phyloP scores from a whole-genome alignment of 306 rosid genomes.

The Vachellia pachyceras region DNA sequence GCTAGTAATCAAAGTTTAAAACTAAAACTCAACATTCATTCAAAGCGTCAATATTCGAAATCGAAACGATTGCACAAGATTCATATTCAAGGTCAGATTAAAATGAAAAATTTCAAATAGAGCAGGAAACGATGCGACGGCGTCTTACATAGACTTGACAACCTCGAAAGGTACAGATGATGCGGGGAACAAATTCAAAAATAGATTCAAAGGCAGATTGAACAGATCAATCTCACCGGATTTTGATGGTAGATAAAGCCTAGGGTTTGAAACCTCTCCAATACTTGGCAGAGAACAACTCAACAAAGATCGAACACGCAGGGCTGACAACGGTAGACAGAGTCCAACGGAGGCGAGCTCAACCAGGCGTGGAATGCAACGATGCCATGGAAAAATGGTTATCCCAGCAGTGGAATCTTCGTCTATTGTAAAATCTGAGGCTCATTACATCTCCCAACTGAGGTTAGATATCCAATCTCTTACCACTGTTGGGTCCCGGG shows the following conservation, averaged over 20 bases:
- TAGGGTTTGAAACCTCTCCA: not conserved
- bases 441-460: too few species aligned
- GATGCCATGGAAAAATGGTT: not conserved
- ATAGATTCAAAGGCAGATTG: not conserved
- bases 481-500: too few species aligned
- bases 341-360: not conserved
- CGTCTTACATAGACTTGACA: not conserved
- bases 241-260: not conserved
- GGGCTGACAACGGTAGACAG: not conserved
- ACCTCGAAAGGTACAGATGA: not conserved
- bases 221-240: not conserved
- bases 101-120: too few species aligned
- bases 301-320: not conserved
- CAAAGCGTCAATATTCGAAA: not conserved
- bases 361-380: not conserved
- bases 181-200: not conserved
- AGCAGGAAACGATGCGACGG: not conserved
- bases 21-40: not conserved
- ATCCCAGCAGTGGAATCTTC: not conserved
- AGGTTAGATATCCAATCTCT: too few species aligned
- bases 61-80: not conserved
- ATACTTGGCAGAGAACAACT: not conserved
- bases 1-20: not conserved
- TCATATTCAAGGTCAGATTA: not conserved
- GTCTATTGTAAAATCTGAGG: not conserved